These are phyloP conservation scores for Rhytidiadelphus loreus DNA, from an alignment of 225 moss, liverwort and hornwort genomes.

Conservation along the genomic window DNA sequence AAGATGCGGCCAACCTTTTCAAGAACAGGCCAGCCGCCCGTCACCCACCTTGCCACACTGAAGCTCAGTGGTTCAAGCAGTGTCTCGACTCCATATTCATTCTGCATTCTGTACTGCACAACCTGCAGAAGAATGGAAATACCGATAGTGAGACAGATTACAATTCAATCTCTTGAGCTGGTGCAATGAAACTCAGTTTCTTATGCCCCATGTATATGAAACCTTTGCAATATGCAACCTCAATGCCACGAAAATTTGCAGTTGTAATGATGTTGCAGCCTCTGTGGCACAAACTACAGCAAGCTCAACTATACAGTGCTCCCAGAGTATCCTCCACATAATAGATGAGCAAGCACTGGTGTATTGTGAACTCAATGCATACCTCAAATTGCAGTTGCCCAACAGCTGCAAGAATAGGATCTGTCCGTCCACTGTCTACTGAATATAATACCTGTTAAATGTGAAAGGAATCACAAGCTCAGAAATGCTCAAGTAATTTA, in stretches of 20 bases:
- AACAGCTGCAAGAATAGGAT: conserved; percentile 94
- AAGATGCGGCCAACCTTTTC: conserved; percentile 79
- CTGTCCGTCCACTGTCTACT: conserved; percentile 74
- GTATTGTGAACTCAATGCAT: neutral
- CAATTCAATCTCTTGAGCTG: neutral
- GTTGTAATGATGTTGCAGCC: neutral
- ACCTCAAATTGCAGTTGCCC: conserved; percentile 99
- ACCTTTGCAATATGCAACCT: neutral
- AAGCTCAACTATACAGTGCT: neutral
- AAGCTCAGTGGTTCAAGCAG: conserved; percentile 78
- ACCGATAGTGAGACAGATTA: neutral
- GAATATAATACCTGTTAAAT: conserved; percentile 66
- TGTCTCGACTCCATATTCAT: conserved; percentile 96
- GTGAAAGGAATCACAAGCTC: neutral
- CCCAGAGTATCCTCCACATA: neutral
- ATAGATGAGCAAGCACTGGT: neutral
- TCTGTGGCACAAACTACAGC: neutral
- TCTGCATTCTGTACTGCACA: conserved; percentile 85
- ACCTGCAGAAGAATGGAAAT: conserved; percentile 37
- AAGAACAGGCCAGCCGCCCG: conserved; percentile 78
- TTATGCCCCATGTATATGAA: neutral
- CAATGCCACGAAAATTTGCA: neutral
- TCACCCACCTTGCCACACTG: conserved; percentile 91
- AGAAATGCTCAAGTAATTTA: neutral
- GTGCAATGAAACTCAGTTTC: neutral